A percentile compares a stretch with the other conserved stretches of the same genome.
phyloP scores from a whole-genome alignment of 306 rosid genomes.

The Argentina anserina region DNA sequence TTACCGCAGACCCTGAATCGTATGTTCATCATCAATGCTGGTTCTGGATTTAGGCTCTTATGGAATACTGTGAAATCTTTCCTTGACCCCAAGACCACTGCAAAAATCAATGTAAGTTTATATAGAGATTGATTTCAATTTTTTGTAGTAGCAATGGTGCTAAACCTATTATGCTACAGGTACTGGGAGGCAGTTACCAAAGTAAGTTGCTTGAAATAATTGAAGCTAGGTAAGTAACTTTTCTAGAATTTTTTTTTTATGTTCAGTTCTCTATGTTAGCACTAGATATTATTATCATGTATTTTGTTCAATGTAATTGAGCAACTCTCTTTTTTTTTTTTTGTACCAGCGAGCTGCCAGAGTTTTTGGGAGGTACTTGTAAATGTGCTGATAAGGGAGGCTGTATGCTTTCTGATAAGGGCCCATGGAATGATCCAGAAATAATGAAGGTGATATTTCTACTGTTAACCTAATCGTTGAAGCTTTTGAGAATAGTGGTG shows the following conservation, averaged over 20 bases:
- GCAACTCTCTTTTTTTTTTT: too few species aligned
- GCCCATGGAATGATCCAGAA: slow-evolving; percentile 95
- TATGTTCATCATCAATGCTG: slow-evolving; percentile 98
- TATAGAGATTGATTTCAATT: not conserved
- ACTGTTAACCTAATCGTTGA: not conserved
- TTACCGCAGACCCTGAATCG: slow-evolving; percentile 63
- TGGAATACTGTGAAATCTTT: slow-evolving; percentile 89
- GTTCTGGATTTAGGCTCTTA: slow-evolving; percentile 88
- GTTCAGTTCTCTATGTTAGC: not conserved
- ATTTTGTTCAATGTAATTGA: slow-evolving; percentile 1
- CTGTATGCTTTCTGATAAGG: slow-evolving; percentile 90
- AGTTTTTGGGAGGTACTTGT: slow-evolving; percentile 87
- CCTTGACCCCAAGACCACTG: slow-evolving; percentile 88
- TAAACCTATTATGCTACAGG: slow-evolving; percentile 46
- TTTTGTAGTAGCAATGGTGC: slow-evolving; percentile 17
- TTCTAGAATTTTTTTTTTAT: too few species aligned
- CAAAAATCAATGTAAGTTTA: slow-evolving; percentile 70
- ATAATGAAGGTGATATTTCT: slow-evolving; percentile 53
- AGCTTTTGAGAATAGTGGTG: not conserved
- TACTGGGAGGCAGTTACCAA: slow-evolving; percentile 83
- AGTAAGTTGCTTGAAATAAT: slow-evolving; percentile 93
- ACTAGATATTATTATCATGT: not conserved
- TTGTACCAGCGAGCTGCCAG: slow-evolving; percentile 89
- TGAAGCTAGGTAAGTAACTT: slow-evolving; percentile 53
- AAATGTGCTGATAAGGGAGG: slow-evolving; percentile 92